These are phyloP conservation scores for Leptosphaerulina australis DNA, from an alignment of 2,329 filamentous ascomycete species.

Conservation along the genomic window DNA sequence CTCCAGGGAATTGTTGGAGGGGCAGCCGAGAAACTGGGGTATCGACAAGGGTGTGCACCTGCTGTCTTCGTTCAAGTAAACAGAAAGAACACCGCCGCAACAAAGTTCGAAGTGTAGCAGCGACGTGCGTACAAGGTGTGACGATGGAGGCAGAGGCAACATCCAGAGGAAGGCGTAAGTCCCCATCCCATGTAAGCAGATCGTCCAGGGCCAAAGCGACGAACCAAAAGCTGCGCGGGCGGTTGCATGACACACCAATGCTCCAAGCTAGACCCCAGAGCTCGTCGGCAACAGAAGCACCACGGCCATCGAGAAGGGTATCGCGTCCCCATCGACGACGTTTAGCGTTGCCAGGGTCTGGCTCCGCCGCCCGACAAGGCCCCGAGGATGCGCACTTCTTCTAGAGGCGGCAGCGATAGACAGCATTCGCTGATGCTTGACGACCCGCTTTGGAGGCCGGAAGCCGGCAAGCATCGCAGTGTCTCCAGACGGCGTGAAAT, in stretches of 20 bases:
- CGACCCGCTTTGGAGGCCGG: conserved; percentile 21
- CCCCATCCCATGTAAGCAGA: conserved; percentile 17
- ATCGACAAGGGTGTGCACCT: conserved; percentile 12
- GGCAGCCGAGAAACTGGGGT: conserved; percentile 21
- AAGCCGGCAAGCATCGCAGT: conserved; percentile 20
- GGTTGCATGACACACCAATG: conserved; percentile 41
- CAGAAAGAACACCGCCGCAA: background rate
- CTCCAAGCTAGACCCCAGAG: conserved; percentile 28
- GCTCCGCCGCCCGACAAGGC: conserved; percentile 21
- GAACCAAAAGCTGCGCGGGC: conserved; percentile 33
- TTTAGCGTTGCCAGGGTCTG: conserved; percentile 29
- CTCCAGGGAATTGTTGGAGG: conserved; percentile 20
- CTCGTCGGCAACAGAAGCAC: conserved; percentile 25
- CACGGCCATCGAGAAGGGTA: conserved; percentile 30
- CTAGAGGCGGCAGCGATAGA: conserved; percentile 25
- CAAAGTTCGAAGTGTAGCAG: conserved; percentile 2
- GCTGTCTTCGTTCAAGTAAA: conserved; percentile 3
- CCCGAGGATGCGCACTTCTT: conserved; percentile 18
- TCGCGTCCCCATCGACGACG: conserved; percentile 19
- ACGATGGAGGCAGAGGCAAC: conserved; percentile 17
- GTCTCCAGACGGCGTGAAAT: conserved; percentile 7
- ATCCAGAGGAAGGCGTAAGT: conserved; percentile 25
- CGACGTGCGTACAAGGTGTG: conserved; percentile 11
- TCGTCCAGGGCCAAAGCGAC: conserved; percentile 29
- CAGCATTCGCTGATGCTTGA: conserved; percentile 19